Base-by-base conservation (phyloP, 352 stramenopile genomes). In the Pelagophyceae sp. region DNA sequence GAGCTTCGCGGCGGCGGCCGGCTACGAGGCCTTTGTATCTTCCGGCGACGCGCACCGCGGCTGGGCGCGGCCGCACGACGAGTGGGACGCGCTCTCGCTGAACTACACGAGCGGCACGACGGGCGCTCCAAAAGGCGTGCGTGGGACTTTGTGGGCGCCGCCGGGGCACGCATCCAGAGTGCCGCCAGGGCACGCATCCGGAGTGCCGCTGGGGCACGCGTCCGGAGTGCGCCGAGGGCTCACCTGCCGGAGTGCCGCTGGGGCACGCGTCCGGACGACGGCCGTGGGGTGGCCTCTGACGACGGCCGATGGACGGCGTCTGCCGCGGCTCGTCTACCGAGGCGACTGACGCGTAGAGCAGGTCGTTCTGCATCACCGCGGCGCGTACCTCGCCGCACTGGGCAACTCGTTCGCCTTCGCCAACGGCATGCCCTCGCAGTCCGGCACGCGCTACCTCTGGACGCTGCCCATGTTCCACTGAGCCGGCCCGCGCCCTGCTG, bases 31-130 rank as follows among this genome's bases (percentile, higher is more conserved):
- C 20, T 38, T 78, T 17, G 31, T 76, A 35, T 31, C 35, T 2
- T 35, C 60, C 15, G 75, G 75, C 11, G 33, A 50, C 15, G 35
- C 63, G 25, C 31, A 1, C 20, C 0, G 35, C 31, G 27, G 20
- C 2, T 67, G 33, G 2, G 37, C 6, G 38, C 58, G 2, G 1
- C 75, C 75, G 31, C 1, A 5, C 17, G 69, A 78, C 75, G 75
- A 78, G 69, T 77, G 58, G 58, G 76, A 79, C 58, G 67, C 69
- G 37, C 29, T 79, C 51, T 25, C 76, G 27, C 1, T 79, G 3
- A 79, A 76, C 31, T 79, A 79, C 64, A 79, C 76, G 37, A 37
- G 3, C 32, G 76, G 72, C 1, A 77, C 72, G 58, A 77, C 72
- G 20, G 72, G 72, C 2, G 1, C 23, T 1, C 67, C 67, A 11